A percentile compares a stretch with the other conserved stretches of the same genome.
These are phyloP conservation scores for Lasiosphaeria hispida DNA, from an alignment of 495 filamentous ascomycete species.

Conservation along the genomic window DNA sequence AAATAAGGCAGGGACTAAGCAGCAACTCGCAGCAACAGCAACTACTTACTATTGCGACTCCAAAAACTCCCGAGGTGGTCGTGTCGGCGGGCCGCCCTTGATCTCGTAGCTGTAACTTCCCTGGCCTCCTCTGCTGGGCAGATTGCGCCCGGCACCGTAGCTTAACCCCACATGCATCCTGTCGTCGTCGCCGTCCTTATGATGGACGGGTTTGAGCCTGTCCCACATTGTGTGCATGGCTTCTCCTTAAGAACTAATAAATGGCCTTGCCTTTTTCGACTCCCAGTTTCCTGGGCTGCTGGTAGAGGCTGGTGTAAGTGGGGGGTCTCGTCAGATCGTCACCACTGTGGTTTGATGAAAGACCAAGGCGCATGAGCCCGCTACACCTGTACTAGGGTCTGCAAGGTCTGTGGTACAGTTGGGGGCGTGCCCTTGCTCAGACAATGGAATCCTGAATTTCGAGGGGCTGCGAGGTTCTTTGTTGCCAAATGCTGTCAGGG, in stretches of 20 bases:
- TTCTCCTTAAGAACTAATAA: background rate
- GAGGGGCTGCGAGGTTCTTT: too few relatives aligned
- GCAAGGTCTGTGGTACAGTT: too few relatives aligned
- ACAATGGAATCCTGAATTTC: background rate
- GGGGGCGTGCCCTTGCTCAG: background rate
- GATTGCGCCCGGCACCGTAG: slow-evolving; percentile 5
- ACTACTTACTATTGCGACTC: slow-evolving; percentile 33
- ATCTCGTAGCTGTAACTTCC: slow-evolving; percentile 33
- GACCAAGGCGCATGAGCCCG: slow-evolving; percentile 19
- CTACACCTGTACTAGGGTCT: background rate
- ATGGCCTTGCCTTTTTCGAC: slow-evolving; percentile 1
- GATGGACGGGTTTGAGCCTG: slow-evolving; percentile 18
- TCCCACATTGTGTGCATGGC: slow-evolving; percentile 19
- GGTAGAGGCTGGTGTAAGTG: slow-evolving; percentile 4
- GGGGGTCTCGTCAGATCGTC: slow-evolving; percentile 29
- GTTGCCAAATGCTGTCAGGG: too few relatives aligned
- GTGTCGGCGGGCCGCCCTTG: slow-evolving; percentile 28
- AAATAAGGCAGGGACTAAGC: background rate
- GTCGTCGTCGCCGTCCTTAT: slow-evolving; percentile 16
- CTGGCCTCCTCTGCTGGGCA: background rate
- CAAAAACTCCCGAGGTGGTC: slow-evolving; percentile 32
- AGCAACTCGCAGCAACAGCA: background rate
- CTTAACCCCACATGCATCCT: slow-evolving; percentile 11
- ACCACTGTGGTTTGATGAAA: slow-evolving; percentile 18
- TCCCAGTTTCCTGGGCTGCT: slow-evolving; percentile 12